Base-by-base conservation (phyloP, 1,284 basidiomycete genomes). In the Melampsora larici-populina region DNA sequence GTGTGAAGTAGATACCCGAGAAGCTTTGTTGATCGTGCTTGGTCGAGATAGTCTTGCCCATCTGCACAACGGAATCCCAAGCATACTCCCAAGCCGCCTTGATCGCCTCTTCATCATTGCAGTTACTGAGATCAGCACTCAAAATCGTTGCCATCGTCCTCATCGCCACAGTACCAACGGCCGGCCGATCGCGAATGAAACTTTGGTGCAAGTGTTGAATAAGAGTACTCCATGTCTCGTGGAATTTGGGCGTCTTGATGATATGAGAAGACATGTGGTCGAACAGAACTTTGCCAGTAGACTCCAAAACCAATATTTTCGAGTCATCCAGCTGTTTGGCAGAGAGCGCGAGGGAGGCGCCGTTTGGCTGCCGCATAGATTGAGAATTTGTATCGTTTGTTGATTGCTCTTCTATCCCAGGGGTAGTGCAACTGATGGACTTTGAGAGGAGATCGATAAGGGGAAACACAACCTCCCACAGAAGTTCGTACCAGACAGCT, bases 401-500 rank as follows among this genome's bases (percentile, higher is more conserved):
- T 36, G 60, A 17, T 2, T 55, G 29, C 29, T 63, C 40, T 31
- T 74, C 71, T 17, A 36, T 31, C 36, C 55, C 33, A 18, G 70
- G 66, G 43, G 67, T 26, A 33, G 70, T 74, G 29, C 31, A 55
- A 67, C 17, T 69, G 71, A 33, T 79, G 85, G 86, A 89, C 24
- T 78, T 80, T 31, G 82, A 79, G 65, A 94, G 86, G 5, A 89
- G 86, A 60, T 94, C 91, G 67, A 97, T 85, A 0, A 99, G 86
- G 0, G 95, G 94, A 83, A 97, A 94, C 13, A 93, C 89, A 70
- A 98, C 89, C 81, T 92, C 90, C 90, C 91, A 92, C 33, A 95
- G 87, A 80, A 92, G 92, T 72, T 92, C 88, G 68, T 91, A 89
- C 97, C 96, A 99, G 0, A 91, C 92, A 5, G 88, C 88, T 29